Base-by-base conservation (phyloP, 768 basidiomycete genomes). In the Nevesoporus exiguus region DNA sequence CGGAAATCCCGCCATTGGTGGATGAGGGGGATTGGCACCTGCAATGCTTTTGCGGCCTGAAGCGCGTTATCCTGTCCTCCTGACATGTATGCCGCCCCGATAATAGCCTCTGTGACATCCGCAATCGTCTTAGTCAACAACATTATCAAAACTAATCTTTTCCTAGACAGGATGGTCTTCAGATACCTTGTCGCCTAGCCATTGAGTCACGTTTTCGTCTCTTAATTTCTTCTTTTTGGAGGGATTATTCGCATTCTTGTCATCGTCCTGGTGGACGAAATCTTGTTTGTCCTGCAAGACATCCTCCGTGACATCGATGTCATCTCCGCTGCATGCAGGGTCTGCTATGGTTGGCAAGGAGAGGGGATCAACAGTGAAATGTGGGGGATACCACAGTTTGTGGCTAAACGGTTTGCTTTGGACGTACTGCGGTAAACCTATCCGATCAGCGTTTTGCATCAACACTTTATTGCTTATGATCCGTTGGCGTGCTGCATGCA, bases 41-140 rank as follows among this genome's bases (percentile, higher is more conserved):
- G 77, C 61, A 94, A 72, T 22, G 77, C 77, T 64, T 87, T 89
- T 40, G 80, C 77, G 22, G 77, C 81, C 55, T 77, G 77, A 43
- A 91, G 77, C 7, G 86, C 91, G 19, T 71, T 68, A 49, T 88
- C 85, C 46, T 77, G 75, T 49, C 90, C 91, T 11, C 86, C 86
- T 22, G 85, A 82, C 42, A 88, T 74, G 65, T 85, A 92, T 5
- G 87, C 89, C 17, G 90, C 91, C 31, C 86, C 92, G 25, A 93
- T 83, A 55, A 93, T 82, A 4, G 92, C 89, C 70, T 94, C 92
- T 9, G 82, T 80, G 40, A 92, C 88, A 70, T 94, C 92, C 46
- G 92, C 91, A 27, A 92, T 76, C 21, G 84, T 82, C 91, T 93
- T 30, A 24, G 62, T 36, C 17, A 52, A 60, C 17, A 49, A 55